Evolutionary conservation across 805 yeast genomes (phyloP).

Genomic region (Saccharomyces paradoxus): DNA sequence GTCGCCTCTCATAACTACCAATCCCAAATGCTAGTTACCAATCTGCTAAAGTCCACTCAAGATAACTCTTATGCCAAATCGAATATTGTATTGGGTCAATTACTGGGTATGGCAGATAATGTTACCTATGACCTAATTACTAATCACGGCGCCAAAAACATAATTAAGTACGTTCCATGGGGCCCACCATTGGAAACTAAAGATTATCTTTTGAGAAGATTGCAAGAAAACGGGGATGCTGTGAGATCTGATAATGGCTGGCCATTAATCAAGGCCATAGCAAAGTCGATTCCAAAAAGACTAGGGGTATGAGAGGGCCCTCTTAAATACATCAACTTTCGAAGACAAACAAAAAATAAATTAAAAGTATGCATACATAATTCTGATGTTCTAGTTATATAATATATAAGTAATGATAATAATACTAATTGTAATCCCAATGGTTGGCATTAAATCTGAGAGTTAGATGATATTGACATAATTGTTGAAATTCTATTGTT

Average conservation of each 20-base stretch:
- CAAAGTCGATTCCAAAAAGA: constrained; percentile 8
- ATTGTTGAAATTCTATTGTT: no score
- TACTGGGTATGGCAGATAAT: constrained; percentile 92
- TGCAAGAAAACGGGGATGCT: constrained; percentile 95
- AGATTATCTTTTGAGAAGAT: constrained; percentile 78
- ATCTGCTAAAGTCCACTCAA: constrained; percentile 36
- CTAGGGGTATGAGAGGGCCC: not conserved
- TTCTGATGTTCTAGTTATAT: not conserved
- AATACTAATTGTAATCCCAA: not conserved
- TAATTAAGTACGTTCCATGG: constrained; percentile 95
- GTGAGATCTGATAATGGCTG: constrained; percentile 78
- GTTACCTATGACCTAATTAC: constrained; percentile 67
- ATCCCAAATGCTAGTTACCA: constrained; percentile 67
- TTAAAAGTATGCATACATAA: not conserved
- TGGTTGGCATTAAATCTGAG: no score
- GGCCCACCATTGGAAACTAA: constrained; percentile 93
- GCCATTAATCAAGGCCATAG: constrained; percentile 54
- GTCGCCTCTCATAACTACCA: constrained; percentile 85
- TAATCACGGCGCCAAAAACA: constrained; percentile 57
- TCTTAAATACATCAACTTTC: not conserved
- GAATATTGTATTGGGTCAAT: constrained; percentile 79
- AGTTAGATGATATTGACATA: no score
- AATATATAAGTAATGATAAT: not conserved
- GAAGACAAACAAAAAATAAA: not conserved
- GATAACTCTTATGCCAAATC: constrained; percentile 43